These are phyloP conservation scores for Cardiospermum halicacabum DNA, from an alignment of 345 rosid genomes.

Conservation along the genomic window DNA sequence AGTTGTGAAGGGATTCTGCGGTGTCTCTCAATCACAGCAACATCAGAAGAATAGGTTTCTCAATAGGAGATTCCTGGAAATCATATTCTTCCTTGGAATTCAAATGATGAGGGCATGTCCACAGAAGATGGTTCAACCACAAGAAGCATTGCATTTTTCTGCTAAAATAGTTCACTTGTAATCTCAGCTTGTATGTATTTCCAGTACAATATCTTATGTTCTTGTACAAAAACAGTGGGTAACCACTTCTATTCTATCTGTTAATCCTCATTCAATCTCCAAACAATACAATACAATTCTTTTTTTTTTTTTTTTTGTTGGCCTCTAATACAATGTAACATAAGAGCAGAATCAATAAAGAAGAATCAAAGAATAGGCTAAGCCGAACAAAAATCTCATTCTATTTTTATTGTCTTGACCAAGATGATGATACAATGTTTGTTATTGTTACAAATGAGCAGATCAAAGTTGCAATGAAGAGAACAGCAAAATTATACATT, in stretches of 20 bases:
- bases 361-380: not conserved
- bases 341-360: not conserved
- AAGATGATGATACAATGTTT: slow-evolving; percentile 1
- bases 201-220: not conserved
- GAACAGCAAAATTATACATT: not conserved
- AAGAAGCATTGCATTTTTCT: not conserved
- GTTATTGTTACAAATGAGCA: not conserved
- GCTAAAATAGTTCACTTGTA: not conserved
- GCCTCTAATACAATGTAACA: too few species aligned
- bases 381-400: not conserved
- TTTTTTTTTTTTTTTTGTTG: too few species aligned
- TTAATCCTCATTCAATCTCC: not conserved
- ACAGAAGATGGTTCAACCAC: not conserved
- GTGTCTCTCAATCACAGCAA: slow-evolving; percentile 2
- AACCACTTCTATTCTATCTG: not conserved
- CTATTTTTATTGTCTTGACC: not conserved
- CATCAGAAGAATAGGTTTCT: not conserved
- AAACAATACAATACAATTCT: too few species aligned
- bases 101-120: not conserved
- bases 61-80: not conserved
- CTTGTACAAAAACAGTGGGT: not conserved
- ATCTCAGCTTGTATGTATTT: not conserved
- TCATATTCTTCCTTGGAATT: not conserved
- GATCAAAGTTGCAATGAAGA: not conserved
- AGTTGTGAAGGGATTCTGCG: not conserved